phyloP scores from a whole-genome alignment of 352 stramenopile species.

The Globisporangium rhizosaccharum region DNA sequence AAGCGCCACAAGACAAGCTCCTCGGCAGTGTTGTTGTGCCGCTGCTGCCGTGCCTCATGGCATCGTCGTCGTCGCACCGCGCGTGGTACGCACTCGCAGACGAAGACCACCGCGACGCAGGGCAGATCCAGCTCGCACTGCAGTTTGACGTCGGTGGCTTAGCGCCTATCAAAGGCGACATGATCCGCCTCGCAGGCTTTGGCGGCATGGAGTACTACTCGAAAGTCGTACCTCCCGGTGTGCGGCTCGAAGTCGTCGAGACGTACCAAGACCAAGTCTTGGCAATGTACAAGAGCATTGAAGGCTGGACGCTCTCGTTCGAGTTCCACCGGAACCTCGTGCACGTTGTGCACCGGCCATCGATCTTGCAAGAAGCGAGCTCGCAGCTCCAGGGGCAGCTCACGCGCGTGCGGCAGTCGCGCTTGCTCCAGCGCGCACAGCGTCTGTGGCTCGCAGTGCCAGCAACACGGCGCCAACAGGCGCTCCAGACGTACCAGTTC shows the following conservation, averaged over 20 bases:
- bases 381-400: constrained; percentile 52
- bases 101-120: constrained; percentile 42
- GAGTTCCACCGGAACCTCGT: constrained; percentile 67
- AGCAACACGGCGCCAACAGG: constrained; percentile 29
- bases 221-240: constrained; percentile 41
- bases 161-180: constrained; percentile 45
- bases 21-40: constrained; percentile 54
- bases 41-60: constrained; percentile 56
- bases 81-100: constrained; percentile 52
- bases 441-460: constrained; percentile 42
- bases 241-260: constrained; percentile 51
- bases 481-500: constrained; percentile 42
- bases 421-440: constrained; percentile 31
- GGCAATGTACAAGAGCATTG: constrained; percentile 44
- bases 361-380: constrained; percentile 44
- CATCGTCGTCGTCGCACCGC: constrained; percentile 42
- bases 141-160: constrained; percentile 49
- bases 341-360: constrained; percentile 55
- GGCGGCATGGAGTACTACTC: constrained; percentile 65
- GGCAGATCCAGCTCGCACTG: constrained; percentile 55
- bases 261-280: constrained; percentile 65
- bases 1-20: constrained; percentile 37
- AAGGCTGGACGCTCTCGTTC: constrained; percentile 57
- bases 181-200: constrained; percentile 54
- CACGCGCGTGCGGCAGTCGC: constrained; percentile 36